phyloP scores from a whole-genome alignment of 768 basidiomycete genomes.

The Tricholoma sp. region DNA sequence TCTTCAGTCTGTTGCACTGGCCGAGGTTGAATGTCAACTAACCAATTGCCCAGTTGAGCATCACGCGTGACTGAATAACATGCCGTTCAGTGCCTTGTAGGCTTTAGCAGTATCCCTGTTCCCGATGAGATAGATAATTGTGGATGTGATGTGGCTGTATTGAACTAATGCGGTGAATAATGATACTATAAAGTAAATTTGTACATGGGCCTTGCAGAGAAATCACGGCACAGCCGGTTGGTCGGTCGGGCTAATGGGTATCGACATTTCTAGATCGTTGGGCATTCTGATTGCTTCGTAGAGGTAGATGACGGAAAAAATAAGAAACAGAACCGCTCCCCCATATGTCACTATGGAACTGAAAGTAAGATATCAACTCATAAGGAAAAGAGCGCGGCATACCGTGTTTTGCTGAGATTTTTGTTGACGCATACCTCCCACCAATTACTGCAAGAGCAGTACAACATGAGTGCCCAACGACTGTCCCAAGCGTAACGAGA shows the following conservation, averaged over 20 bases:
- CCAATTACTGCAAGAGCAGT: conserved; percentile 90
- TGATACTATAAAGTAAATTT: too few relatives aligned
- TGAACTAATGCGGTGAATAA: too few relatives aligned
- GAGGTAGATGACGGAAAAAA: conserved; percentile 79
- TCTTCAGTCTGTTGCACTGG: too few relatives aligned
- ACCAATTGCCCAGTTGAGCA: too few relatives aligned
- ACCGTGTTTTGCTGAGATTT: conserved; percentile 95
- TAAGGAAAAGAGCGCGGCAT: conserved; percentile 23
- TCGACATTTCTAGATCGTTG: conserved; percentile 30
- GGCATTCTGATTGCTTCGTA: conserved; percentile 50
- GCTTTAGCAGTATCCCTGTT: too few relatives aligned
- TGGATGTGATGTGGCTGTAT: too few relatives aligned
- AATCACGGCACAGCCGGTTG: neutral
- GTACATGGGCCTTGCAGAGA: too few relatives aligned
- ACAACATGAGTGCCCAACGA: conserved; percentile 83
- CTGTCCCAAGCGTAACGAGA: conserved; percentile 84
- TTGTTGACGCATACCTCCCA: conserved; percentile 87
- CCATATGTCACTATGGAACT: conserved; percentile 64
- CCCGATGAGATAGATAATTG: too few relatives aligned
- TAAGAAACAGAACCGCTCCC: conserved; percentile 76
- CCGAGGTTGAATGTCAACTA: too few relatives aligned
- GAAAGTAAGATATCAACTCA: neutral
- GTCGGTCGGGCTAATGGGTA: conserved; percentile 18
- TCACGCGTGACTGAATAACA: too few relatives aligned
- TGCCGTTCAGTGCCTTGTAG: too few relatives aligned